A percentile compares a stretch with the other conserved stretches of the same genome.
These are phyloP conservation scores for Saccharum officinarum DNA, from an alignment of 176 grass and related monocot genomes.

Conservation along the genomic window DNA sequence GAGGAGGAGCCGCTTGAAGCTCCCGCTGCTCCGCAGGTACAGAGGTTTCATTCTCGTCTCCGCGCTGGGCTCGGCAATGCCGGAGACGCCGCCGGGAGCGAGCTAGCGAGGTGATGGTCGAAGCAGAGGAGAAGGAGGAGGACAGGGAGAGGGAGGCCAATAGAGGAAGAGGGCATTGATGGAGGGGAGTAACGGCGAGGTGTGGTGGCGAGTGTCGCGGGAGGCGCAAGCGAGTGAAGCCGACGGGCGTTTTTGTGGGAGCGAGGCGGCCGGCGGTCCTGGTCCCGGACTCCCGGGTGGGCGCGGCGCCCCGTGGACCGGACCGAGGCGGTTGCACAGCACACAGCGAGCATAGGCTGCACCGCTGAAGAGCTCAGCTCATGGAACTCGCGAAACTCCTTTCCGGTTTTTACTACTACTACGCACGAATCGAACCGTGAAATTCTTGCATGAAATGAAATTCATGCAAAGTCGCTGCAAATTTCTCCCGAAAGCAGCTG, in stretches of 20 bases:
- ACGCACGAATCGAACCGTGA: too few relatives aligned
- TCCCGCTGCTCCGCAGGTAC: constrained; percentile 27
- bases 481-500: too few relatives aligned
- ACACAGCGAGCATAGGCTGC: too few relatives aligned
- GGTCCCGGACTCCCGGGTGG: neutral
- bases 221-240: constrained; percentile 28
- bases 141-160: neutral
- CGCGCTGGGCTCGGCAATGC: neutral
- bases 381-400: too few relatives aligned
- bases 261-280: neutral
- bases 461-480: too few relatives aligned
- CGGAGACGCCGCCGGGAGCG: neutral
- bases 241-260: constrained; percentile 43
- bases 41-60: constrained; percentile 26
- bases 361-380: too few relatives aligned
- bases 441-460: too few relatives aligned
- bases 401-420: too few relatives aligned
- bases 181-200: constrained; percentile 26
- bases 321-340: neutral
- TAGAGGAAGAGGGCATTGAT: constrained; percentile 30
- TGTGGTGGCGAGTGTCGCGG: neutral
- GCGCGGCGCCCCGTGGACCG: constrained; percentile 6
- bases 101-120: neutral
- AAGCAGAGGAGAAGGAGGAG: neutral
- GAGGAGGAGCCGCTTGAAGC: constrained; percentile 39